Percentiles rank a stretch among this genome's conserved stretches.
Evolutionary conservation across 345 rosid species (phyloP).

Genomic region (Lenwebbia sp.): DNA sequence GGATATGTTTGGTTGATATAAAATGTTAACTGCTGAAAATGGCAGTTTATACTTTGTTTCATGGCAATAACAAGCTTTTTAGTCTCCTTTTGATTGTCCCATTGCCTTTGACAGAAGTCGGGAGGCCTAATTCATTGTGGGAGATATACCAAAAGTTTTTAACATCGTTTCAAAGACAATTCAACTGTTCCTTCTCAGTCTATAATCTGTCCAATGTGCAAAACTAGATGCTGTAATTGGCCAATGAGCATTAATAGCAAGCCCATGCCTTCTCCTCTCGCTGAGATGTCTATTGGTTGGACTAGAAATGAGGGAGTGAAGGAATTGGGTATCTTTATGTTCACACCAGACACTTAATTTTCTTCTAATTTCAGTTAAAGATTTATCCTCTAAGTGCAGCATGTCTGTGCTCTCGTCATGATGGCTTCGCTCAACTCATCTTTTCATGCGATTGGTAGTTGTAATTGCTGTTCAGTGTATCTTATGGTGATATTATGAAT

Average conservation of each 20-base stretch:
- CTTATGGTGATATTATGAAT: background rate
- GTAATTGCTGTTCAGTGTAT: background rate
- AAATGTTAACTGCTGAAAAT: background rate
- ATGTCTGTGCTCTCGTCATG: background rate
- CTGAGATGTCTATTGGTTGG: background rate
- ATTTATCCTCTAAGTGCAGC: background rate
- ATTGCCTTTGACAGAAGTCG: background rate
- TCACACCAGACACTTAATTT: background rate
- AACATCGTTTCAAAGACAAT: background rate
- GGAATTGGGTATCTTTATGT: background rate
- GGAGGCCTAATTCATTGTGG: background rate
- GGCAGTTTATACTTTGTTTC: background rate
- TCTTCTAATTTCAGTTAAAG: background rate
- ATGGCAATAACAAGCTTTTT: background rate
- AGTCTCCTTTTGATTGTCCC: background rate
- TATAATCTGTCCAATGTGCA: background rate
- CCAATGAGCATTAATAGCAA: background rate
- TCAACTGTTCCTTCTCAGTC: background rate
- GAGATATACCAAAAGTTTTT: background rate
- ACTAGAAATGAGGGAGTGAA: background rate
- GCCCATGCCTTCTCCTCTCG: background rate
- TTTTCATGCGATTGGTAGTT: background rate
- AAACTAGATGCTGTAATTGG: background rate
- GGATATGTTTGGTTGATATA: background rate
- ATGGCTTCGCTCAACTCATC: background rate